Conservation (phyloP, 140 eudicot species). For the Ambrosia hybrid region DNA sequence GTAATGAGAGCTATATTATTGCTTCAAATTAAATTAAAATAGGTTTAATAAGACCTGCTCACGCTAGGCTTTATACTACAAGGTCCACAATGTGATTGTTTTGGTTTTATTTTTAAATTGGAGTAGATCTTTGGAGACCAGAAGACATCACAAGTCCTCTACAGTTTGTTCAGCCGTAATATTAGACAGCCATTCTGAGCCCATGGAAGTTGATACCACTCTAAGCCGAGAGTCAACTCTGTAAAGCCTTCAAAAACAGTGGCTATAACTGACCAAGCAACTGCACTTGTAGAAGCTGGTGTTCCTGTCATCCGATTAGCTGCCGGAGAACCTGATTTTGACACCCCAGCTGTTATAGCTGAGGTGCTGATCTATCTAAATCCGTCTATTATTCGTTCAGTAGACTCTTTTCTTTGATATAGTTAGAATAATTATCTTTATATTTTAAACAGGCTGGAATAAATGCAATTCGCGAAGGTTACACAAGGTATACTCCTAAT, state of each 20-base stretch:
- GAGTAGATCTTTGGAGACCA: conserved; percentile 50
- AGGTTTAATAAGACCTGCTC: not conserved
- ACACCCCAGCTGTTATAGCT: conserved; percentile 71
- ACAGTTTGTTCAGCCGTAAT: conserved; percentile 47
- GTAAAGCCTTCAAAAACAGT: conserved; percentile 94
- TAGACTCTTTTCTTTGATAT: not conserved
- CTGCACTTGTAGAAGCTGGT: conserved; percentile 94
- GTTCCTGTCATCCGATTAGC: conserved; percentile 91
- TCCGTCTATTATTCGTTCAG: conserved; percentile 9
- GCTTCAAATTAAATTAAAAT: not conserved
- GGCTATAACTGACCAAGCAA: conserved; percentile 88
- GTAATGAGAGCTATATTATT: not conserved
- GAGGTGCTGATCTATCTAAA: conserved; percentile 43
- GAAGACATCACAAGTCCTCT: conserved; percentile 31
- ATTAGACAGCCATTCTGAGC: conserved; percentile 35
- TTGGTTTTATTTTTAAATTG: conserved; percentile 12
- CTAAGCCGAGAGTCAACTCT: conserved; percentile 81
- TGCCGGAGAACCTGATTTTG: conserved; percentile 97
- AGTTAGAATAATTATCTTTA: conserved; percentile 6
- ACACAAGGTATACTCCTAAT: conserved; percentile 92
- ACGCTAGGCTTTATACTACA: not conserved
- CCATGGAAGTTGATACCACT: conserved; percentile 70
- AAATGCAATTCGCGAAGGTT: conserved; percentile 87
- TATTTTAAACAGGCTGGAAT: conserved; percentile 66
- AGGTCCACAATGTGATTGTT: conserved; percentile 1